Percentiles rank a stretch among this genome's conserved stretches.
Conservation (phyloP, 1,284 basidiomycete species). For the Puccinia novopanici region DNA sequence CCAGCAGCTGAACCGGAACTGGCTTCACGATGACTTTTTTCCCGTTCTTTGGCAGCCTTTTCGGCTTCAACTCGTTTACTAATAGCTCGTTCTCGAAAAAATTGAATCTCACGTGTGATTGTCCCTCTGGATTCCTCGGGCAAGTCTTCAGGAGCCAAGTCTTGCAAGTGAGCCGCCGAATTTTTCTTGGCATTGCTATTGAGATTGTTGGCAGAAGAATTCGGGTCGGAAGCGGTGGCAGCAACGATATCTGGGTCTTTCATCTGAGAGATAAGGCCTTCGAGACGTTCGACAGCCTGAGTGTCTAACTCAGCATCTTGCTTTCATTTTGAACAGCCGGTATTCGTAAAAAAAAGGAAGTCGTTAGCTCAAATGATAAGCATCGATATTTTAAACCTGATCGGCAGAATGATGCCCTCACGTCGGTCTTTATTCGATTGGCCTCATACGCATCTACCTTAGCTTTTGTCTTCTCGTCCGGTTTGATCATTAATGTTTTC, state of each 20-base stretch:
- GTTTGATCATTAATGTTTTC: constrained; percentile 54
- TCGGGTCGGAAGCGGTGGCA: constrained; percentile 28
- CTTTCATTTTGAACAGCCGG: not conserved
- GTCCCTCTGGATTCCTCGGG: constrained; percentile 56
- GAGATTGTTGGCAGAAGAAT: constrained; percentile 29
- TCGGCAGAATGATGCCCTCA: constrained; percentile 43
- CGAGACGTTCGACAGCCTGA: constrained; percentile 45
- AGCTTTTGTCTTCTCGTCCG: constrained; percentile 57
- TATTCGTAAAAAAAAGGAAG: not conserved
- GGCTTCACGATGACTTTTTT: constrained; percentile 49
- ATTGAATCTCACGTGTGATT: constrained; percentile 57
- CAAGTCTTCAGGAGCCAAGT: constrained; percentile 57
- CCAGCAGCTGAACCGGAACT: constrained; percentile 44
- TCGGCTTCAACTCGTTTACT: constrained; percentile 53
- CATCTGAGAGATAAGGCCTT: constrained; percentile 50
- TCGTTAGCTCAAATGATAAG: not conserved
- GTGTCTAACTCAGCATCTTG: constrained; percentile 50
- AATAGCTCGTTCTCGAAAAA: constrained; percentile 57
- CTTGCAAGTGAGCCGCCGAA: constrained; percentile 54
- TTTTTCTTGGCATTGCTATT: constrained; percentile 35
- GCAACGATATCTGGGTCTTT: constrained; percentile 48
- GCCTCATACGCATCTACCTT: constrained; percentile 57
- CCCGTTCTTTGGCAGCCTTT: constrained; percentile 51
- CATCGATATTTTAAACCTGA: not conserved
- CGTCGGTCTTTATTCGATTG: constrained; percentile 54